phyloP scores from a whole-genome alignment of 768 basidiomycete species.

The Coprinopsis marcescibilis region DNA sequence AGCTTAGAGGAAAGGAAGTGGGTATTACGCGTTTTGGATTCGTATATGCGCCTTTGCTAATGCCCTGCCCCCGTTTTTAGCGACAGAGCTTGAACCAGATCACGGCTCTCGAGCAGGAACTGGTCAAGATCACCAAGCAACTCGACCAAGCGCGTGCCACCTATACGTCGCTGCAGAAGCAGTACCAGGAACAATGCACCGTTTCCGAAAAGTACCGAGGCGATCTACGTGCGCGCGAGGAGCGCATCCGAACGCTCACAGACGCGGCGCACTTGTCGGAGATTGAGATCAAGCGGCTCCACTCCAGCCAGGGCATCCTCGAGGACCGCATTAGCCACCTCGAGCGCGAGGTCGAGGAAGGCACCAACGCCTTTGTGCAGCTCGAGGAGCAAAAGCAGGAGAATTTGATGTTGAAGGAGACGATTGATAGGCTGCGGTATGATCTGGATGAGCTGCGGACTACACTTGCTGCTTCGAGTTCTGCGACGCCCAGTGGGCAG shows the following conservation, averaged over 20 bases:
- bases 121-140: conserved; percentile 65
- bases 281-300: conserved; percentile 61
- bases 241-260: conserved; percentile 58
- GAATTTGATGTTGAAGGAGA: conserved; percentile 90
- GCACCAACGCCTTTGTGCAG: conserved; percentile 65
- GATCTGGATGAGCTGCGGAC: conserved; percentile 90
- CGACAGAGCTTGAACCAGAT: conserved; percentile 65
- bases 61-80: conserved; percentile 27
- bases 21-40: conserved; percentile 15
- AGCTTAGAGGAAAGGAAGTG: conserved; percentile 83
- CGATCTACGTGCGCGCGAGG: conserved; percentile 68
- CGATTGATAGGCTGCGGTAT: conserved; percentile 89
- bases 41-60: conserved; percentile 2
- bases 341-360: conserved; percentile 65
- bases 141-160: conserved; percentile 69
- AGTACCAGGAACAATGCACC: conserved; percentile 86
- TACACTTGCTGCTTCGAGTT: conserved; percentile 29
- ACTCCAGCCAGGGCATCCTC: conserved; percentile 60
- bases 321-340: conserved; percentile 67
- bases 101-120: conserved; percentile 66
- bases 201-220: conserved; percentile 77
- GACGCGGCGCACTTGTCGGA: conserved; percentile 56
- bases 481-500: conserved; percentile 29
- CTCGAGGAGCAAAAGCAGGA: conserved; percentile 94
- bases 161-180: conserved; percentile 75